Evolutionary conservation across 2,329 filamentous ascomycete genomes (phyloP).

Genomic region (Colletotrichum camelliae): DNA sequence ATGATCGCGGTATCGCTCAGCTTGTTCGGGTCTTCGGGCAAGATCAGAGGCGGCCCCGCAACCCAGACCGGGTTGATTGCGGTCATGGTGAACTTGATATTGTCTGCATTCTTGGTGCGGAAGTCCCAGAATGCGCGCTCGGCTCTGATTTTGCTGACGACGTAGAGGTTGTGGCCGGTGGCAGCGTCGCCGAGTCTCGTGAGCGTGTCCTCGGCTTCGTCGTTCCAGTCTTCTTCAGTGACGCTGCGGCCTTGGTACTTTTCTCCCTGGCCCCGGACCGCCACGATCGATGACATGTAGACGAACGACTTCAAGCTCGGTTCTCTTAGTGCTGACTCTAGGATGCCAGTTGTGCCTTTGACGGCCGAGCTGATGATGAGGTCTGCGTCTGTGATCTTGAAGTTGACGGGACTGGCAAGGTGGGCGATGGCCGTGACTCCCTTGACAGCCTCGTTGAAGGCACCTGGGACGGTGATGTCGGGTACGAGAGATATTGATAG

Average conservation of each 20-base stretch:
- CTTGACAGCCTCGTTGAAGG: constrained; percentile 40
- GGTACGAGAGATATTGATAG: constrained; percentile 33
- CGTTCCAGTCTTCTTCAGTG: constrained; percentile 34
- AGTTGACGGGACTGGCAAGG: constrained; percentile 43
- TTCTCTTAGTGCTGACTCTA: constrained; percentile 44
- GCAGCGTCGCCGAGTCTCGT: constrained; percentile 26
- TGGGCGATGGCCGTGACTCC: constrained; percentile 48
- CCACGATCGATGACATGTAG: constrained; percentile 30
- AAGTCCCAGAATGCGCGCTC: constrained; percentile 37
- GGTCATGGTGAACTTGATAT: constrained; percentile 28
- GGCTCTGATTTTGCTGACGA: constrained; percentile 34
- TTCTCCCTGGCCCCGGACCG: background rate
- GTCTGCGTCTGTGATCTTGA: constrained; percentile 43
- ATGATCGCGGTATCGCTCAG: constrained; percentile 23
- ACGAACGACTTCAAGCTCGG: constrained; percentile 40
- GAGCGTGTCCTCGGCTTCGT: constrained; percentile 31
- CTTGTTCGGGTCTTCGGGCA: constrained; percentile 7
- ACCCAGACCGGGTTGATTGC: constrained; percentile 17
- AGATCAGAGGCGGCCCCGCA: constrained; percentile 11
- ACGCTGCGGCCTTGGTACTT: constrained; percentile 16
- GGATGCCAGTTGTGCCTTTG: constrained; percentile 38
- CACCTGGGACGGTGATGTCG: constrained; percentile 36
- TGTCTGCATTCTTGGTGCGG: constrained; percentile 26
- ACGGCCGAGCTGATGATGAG: constrained; percentile 45
- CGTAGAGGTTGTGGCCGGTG: constrained; percentile 25